A percentile compares a stretch with the other conserved stretches of the same genome.
Evolutionary conservation across 176 grass and related monocot genomes (phyloP).

Genomic region (Metroxylon sagu): DNA sequence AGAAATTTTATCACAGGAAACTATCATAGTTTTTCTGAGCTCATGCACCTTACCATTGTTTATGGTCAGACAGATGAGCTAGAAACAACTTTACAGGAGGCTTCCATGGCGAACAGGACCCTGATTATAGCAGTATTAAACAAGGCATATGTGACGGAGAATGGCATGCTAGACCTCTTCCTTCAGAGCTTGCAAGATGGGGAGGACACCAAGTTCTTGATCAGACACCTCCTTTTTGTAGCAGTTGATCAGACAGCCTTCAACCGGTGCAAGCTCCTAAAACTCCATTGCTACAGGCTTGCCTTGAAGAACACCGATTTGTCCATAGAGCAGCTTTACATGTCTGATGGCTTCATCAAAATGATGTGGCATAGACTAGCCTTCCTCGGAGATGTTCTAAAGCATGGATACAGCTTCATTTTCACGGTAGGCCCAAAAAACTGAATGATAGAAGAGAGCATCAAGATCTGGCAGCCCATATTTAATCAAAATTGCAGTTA

Average conservation of each 20-base stretch:
- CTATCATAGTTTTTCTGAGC: not conserved
- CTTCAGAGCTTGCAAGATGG: not conserved
- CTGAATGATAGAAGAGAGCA: too few species aligned
- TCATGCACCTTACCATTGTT: not conserved
- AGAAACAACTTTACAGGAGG: slow-evolving; percentile 28
- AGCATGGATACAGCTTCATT: slow-evolving; percentile 74
- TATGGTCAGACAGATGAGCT: slow-evolving; percentile 21
- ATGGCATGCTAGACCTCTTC: not conserved
- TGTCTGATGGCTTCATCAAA: slow-evolving; percentile 49
- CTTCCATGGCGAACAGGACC: slow-evolving; percentile 53
- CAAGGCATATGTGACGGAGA: slow-evolving; percentile 26
- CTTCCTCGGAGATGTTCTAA: slow-evolving; percentile 43
- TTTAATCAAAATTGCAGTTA: not conserved
- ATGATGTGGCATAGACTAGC: slow-evolving; percentile 61
- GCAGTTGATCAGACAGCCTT: not conserved
- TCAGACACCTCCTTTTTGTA: not conserved
- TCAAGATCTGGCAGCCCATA: not conserved
- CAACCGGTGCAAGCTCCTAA: not conserved
- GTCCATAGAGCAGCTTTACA: slow-evolving; percentile 47
- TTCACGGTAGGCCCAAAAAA: slow-evolving; percentile 33
- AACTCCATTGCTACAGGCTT: not conserved
- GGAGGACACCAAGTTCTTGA: not conserved
- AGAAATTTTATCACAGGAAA: too few species aligned
- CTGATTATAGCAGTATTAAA: slow-evolving; percentile 72
- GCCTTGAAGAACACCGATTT: slow-evolving; percentile 9